Conservation (phyloP, 176 grass and related monocot genomes). For the Aegilops sharonensis region DNA sequence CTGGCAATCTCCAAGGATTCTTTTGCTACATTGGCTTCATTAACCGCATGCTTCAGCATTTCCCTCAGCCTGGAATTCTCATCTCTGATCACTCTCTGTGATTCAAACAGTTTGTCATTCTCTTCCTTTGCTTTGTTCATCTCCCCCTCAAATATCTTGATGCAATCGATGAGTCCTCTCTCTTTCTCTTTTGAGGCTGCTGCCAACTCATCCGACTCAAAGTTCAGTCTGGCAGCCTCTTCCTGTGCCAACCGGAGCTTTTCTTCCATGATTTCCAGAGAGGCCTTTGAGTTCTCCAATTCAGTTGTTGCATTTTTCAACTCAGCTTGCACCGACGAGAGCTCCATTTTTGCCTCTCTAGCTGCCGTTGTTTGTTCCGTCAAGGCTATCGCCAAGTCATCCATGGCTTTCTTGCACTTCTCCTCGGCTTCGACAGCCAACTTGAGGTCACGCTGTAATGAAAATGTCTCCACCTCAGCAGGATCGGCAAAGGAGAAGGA, state of each 20-base stretch:
- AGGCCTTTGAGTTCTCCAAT: conserved; percentile 40
- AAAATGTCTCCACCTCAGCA: conserved; percentile 43
- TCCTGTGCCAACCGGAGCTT: conserved; percentile 48
- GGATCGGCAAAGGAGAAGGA: conserved; percentile 39
- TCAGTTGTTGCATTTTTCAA: conserved; percentile 57
- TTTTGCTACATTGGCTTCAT: conserved; percentile 64
- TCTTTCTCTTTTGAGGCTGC: conserved; percentile 66
- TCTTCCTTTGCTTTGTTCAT: conserved; percentile 58
- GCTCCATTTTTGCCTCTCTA: conserved; percentile 52
- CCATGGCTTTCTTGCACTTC: conserved; percentile 89
- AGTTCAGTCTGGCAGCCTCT: conserved; percentile 46
- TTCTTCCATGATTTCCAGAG: conserved; percentile 25
- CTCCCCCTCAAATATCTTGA: conserved; percentile 67
- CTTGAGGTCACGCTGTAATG: conserved; percentile 70
- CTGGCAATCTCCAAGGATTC: conserved; percentile 73
- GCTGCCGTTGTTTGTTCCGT: conserved; percentile 58
- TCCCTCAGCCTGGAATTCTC: conserved; percentile 77
- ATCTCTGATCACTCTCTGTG: conserved; percentile 62
- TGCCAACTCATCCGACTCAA: conserved; percentile 48
- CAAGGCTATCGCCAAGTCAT: conserved; percentile 78
- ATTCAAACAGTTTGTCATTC: conserved; percentile 71
- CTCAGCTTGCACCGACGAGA: conserved; percentile 43
- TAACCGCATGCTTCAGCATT: conserved; percentile 77
- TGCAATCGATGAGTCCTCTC: conserved; percentile 59
- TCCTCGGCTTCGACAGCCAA: conserved; percentile 73